A percentile compares a stretch with the other conserved stretches of the same genome.
These are phyloP conservation scores for Puccinellia tenuiflora DNA, from an alignment of 176 grass and related monocot species.

Conservation along the genomic window DNA sequence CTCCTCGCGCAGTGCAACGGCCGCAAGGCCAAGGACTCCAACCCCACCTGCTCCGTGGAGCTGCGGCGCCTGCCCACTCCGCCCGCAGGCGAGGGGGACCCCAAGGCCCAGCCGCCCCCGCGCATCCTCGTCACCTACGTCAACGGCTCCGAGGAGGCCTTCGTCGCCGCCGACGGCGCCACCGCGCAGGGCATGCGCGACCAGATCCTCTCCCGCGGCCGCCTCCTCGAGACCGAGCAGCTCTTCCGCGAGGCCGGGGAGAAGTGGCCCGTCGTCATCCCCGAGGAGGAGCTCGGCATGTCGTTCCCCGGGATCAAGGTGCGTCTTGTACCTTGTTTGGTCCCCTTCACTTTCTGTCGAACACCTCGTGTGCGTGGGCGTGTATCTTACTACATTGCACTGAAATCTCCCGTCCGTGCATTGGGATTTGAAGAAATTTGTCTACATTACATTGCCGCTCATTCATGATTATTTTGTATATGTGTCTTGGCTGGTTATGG, in stretches of 20 bases:
- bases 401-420: background rate
- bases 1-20: conserved; percentile 89
- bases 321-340: background rate
- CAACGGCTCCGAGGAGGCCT: conserved; percentile 70
- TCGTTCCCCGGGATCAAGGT: conserved; percentile 88
- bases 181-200: conserved; percentile 70
- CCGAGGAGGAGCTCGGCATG: conserved; percentile 68
- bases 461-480: background rate
- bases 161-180: conserved; percentile 51
- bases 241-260: conserved; percentile 87
- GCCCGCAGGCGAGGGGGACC: background rate
- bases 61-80: conserved; percentile 67
- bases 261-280: conserved; percentile 81
- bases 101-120: conserved; percentile 32
- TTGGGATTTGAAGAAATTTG: background rate
- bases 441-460: background rate
- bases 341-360: conserved; percentile 12
- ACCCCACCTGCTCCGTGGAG: conserved; percentile 87
- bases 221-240: conserved; percentile 75
- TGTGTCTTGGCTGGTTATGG: background rate
- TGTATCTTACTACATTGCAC: background rate
- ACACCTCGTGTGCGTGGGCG: conserved; percentile 9
- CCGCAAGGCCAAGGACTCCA: conserved; percentile 94
- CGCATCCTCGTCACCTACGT: conserved; percentile 70
- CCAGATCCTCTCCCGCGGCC: conserved; percentile 72